Base-by-base conservation (phyloP, 2,329 filamentous ascomycete genomes). In the Domatiomyces catenatus region DNA sequence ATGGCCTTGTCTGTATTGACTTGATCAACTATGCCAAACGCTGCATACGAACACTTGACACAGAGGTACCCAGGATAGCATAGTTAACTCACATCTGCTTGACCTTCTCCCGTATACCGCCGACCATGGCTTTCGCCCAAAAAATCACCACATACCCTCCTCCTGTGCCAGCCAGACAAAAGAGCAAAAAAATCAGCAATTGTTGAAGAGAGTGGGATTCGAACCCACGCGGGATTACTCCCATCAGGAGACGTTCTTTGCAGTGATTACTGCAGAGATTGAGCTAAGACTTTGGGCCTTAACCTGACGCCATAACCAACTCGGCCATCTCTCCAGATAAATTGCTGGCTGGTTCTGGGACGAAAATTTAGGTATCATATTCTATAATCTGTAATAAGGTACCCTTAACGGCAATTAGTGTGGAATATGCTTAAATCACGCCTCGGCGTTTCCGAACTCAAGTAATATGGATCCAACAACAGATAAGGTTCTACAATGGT, bases 251-350 rank as follows among this genome's bases (percentile, higher is more conserved):
- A 52, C 55, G 48, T 49, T 17, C 18, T 43, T 5, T 19, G 18
- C 8, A n/a, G 42, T 43, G 8, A 3, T 8, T 43, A n/a, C 18
- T 19, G 8, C 42, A 43, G 42, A 43, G 42, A n/a, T 43, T 3
- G 42, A n/a, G 52, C 49, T 54, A 56, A 60, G 57, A 54, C 48
- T 56, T 49, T 51, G 52, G 46, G 56, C 58, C 58, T 60, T 60
- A 60, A 59, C 57, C 57, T 60, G 53, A 54, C 58, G 58, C 58
- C 58, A 57, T 59, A 57, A 58, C 56, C 57, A 58, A 54, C 57
- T 59, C 56, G 57, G 57, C 57, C 57, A 59, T 58, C 55, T 59
- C 49, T 51, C 55, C 55, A 24, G 22, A 24, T 3, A 6, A 24
- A 24, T 24, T 24, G 22, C 22, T 24, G 22, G 22, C 22, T 24